phyloP scores from a whole-genome alignment of 1,284 basidiomycete species.

The Wolfiporia cocos region DNA sequence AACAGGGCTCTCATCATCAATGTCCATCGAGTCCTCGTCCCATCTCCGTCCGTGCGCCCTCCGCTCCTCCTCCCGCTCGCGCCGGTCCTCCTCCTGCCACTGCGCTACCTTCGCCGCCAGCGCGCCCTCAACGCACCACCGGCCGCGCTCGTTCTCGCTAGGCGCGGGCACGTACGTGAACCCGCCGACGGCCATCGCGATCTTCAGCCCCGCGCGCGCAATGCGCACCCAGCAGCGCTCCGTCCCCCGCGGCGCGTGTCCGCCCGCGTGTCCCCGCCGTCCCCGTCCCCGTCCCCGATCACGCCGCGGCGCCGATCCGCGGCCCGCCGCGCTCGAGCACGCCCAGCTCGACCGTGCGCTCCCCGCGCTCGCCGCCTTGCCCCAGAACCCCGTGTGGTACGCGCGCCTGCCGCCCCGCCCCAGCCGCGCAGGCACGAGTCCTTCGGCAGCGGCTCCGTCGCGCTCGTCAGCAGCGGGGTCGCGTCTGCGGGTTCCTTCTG shows the following conservation, averaged over 20 bases:
- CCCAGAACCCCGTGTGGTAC: slow-evolving; percentile 90
- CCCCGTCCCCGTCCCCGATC: slow-evolving; percentile 70
- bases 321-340: slow-evolving; percentile 62
- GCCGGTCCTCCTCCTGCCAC: slow-evolving; percentile 66
- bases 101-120: slow-evolving; percentile 64
- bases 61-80: slow-evolving; percentile 61
- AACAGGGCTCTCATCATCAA: slow-evolving; percentile 46
- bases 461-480: slow-evolving; percentile 49
- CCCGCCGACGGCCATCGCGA: slow-evolving; percentile 73
- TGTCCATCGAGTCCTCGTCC: slow-evolving; percentile 60
- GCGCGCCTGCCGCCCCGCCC: slow-evolving; percentile 81
- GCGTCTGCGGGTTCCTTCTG: slow-evolving; percentile 21
- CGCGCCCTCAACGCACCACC: slow-evolving; percentile 64
- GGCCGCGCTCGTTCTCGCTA: slow-evolving; percentile 40
- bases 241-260: too few species aligned
- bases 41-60: slow-evolving; percentile 54
- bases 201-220: slow-evolving; percentile 62
- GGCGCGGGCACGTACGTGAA: slow-evolving; percentile 44
- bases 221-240: slow-evolving; percentile 65
- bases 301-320: slow-evolving; percentile 59
- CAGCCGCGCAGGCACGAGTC: slow-evolving; percentile 97
- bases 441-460: slow-evolving; percentile 76
- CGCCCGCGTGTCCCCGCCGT: slow-evolving; percentile 14
- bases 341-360: slow-evolving; percentile 70
- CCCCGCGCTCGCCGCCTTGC: slow-evolving; percentile 41